A percentile compares a stretch with the other conserved stretches of the same genome.
These are phyloP conservation scores for Tulasnella sp. DNA, from an alignment of 768 basidiomycete genomes.

Conservation along the genomic window DNA sequence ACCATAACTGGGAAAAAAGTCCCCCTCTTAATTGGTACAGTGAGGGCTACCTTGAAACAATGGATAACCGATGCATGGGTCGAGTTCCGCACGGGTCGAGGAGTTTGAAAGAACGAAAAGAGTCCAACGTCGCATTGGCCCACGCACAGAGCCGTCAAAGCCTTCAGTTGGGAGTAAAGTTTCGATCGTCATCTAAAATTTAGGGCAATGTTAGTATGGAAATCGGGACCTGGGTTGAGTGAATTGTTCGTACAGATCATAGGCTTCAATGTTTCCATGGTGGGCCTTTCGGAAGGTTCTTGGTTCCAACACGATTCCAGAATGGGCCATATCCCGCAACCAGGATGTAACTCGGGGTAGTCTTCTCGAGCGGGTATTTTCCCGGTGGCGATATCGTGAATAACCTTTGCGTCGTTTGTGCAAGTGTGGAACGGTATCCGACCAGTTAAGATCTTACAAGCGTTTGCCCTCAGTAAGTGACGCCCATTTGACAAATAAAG, in stretches of 20 bases:
- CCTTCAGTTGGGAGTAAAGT: background rate
- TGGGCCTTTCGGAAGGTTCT: conserved; percentile 1
- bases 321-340: background rate
- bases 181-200: background rate
- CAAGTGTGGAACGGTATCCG: conserved; percentile 1
- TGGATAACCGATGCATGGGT: too few species aligned
- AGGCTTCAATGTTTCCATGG: background rate
- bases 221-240: too few species aligned
- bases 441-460: conserved; percentile 4
- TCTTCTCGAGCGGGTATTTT: conserved; percentile 6
- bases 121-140: background rate
- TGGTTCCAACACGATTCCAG: conserved; percentile 7
- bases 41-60: too few species aligned
- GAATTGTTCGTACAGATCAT: background rate
- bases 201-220: background rate
- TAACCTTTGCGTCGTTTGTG: conserved; percentile 2
- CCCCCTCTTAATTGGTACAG: too few species aligned
- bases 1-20: too few species aligned
- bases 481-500: background rate
- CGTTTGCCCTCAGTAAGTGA: background rate
- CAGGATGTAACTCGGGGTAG: background rate
- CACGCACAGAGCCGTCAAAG: background rate
- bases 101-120: too few species aligned
- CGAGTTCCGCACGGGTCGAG: too few species aligned
- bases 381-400: background rate